These are phyloP conservation scores for Sphaerulina musiva DNA, from an alignment of 2,329 filamentous ascomycete genomes.

Conservation along the genomic window DNA sequence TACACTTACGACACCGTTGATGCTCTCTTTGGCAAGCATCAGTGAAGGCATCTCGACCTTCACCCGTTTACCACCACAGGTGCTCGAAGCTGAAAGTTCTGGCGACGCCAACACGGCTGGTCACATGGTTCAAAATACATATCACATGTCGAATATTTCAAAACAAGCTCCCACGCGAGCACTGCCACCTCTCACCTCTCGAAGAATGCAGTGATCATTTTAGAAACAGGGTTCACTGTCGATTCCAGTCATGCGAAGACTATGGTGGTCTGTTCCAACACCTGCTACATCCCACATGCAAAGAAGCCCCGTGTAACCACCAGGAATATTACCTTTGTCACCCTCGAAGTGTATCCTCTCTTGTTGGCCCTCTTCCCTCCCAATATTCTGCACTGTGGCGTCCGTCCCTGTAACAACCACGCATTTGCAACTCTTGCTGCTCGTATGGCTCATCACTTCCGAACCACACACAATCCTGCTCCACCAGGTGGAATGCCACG, in stretches of 20 bases:
- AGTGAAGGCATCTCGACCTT: background rate
- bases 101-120: background rate
- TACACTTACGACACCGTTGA: slow-evolving; percentile 60
- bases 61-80: background rate
- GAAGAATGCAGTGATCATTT: background rate
- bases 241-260: background rate
- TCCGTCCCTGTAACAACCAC: background rate
- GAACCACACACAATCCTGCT: slow-evolving; percentile 3
- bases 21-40: slow-evolving; percentile 32
- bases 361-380: background rate
- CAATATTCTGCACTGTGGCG: background rate
- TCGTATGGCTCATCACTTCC: slow-evolving; percentile 3
- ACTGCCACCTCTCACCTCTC: background rate
- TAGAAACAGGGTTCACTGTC: background rate
- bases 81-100: background rate
- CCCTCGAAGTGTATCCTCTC: background rate
- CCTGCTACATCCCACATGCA: background rate
- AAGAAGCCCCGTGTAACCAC: background rate
- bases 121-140: background rate
- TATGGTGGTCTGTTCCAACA: background rate
- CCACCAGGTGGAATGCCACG: background rate
- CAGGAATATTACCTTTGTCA: background rate
- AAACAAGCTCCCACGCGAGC: slow-evolving; percentile 3
- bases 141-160: background rate
- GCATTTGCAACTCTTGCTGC: background rate